A percentile compares a stretch with the other conserved stretches of the same genome.
Evolutionary conservation across 306 rosid species (phyloP).

Genomic region (Lathyrus aphaca): DNA sequence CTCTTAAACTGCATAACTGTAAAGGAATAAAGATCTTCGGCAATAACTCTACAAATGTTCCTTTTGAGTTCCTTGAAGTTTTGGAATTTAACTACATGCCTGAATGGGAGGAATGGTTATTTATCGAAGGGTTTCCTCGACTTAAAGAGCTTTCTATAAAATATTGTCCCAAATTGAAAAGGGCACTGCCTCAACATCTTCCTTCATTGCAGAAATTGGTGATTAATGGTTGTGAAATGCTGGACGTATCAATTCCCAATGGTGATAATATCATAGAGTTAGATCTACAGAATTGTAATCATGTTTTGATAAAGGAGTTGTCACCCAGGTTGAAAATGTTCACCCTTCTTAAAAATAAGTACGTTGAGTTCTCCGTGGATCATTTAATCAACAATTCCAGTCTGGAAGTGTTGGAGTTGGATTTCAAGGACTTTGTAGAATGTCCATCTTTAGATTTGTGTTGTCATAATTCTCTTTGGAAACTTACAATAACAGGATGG

Average conservation of each 20-base stretch:
- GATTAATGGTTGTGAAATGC: neutral
- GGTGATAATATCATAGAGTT: neutral
- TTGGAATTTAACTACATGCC: neutral
- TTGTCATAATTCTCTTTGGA: neutral
- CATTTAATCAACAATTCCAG: neutral
- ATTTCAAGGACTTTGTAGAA: neutral
- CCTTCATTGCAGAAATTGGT: neutral
- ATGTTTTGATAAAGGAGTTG: neutral
- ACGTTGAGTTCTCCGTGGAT: neutral
- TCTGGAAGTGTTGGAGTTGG: neutral
- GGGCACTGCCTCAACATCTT: neutral
- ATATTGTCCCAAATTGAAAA: neutral
- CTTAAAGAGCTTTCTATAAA: neutral
- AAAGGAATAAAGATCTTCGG: neutral
- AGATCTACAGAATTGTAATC: neutral
- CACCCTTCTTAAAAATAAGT: neutral
- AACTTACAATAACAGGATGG: neutral
- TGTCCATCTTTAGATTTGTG: neutral
- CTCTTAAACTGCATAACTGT: neutral
- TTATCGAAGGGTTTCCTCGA: neutral
- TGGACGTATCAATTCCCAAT: slow-evolving; percentile 1
- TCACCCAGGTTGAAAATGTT: slow-evolving; percentile 16
- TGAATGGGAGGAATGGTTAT: neutral
- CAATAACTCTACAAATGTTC: neutral
- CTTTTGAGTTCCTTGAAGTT: neutral